Conservation (phyloP, 345 rosid species). For the Citrus glauca region DNA sequence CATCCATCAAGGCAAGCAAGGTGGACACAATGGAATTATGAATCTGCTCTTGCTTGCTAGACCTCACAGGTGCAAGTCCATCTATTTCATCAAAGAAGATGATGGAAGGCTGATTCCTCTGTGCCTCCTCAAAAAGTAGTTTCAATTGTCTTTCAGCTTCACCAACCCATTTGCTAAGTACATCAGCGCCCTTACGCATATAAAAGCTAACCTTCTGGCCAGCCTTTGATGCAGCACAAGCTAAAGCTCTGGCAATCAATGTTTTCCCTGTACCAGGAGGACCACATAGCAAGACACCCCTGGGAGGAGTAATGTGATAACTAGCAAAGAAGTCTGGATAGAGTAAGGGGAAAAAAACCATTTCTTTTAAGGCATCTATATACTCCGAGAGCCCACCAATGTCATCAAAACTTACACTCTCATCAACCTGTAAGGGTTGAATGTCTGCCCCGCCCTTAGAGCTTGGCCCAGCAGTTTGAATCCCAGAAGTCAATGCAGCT, state of each 20-base stretch:
- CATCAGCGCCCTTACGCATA: slow-evolving; percentile 99
- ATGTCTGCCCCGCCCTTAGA: slow-evolving; percentile 99
- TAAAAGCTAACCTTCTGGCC: slow-evolving; percentile 99
- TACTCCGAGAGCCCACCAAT: slow-evolving; percentile 96
- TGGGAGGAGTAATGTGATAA: slow-evolving; percentile 93
- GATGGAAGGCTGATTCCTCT: slow-evolving; percentile 96
- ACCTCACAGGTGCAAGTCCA: slow-evolving; percentile 99
- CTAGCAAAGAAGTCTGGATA: slow-evolving; percentile 99
- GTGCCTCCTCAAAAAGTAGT: slow-evolving; percentile 98
- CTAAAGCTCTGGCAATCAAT: slow-evolving; percentile 96
- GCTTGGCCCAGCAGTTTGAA: slow-evolving; percentile 99
- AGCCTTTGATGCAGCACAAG: slow-evolving; percentile 99
- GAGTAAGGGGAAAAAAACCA: slow-evolving; percentile 96
- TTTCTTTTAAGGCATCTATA: slow-evolving; percentile 95
- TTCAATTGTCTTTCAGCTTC: slow-evolving; percentile 99
- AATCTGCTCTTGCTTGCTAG: slow-evolving; percentile 99
- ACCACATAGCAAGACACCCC: slow-evolving; percentile 98
- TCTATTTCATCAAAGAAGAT: slow-evolving; percentile 99
- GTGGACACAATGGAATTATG: slow-evolving; percentile 99
- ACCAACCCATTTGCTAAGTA: slow-evolving; percentile 99
- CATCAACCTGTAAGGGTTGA: slow-evolving; percentile 98
- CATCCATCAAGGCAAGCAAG: slow-evolving; percentile 99
- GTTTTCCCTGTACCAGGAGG: slow-evolving; percentile 99
- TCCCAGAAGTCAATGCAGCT: slow-evolving; percentile 70
- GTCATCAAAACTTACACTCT: slow-evolving; percentile 86